Evolutionary conservation across 345 rosid genomes (phyloP), one percentile per base, ranked within the genome.

Genomic region (Citrus inodora): DNA sequence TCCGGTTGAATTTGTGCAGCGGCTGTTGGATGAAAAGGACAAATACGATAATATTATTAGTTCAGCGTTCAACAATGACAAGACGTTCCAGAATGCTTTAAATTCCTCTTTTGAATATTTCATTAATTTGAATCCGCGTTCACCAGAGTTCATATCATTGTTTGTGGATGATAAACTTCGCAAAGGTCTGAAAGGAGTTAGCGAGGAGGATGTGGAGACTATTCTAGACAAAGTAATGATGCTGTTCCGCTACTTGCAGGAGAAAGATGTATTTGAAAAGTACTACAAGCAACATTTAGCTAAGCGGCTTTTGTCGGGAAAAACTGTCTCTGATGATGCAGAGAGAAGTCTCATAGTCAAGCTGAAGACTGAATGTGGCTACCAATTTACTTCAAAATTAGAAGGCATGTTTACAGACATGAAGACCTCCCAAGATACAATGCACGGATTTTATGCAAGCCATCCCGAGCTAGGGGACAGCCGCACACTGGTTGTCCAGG

Each of bases 321-420:
- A 94, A 87, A 94, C 98, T 0, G 93, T 91, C 66, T 89, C 98
- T 7, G 99, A 94, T 86, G 99, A 96, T 73, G 98, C 98, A 9
- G 99, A 96, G 80, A 91, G 97, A 81, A 96, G 99, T 84, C 83
- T 96, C 85, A 91, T 96, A 25, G 97, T 94, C 79, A 96, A 96
- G 84, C 97, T 96, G 60, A 96, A 96, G 88, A 94, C 98, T 1
- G 98, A 96, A 83, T 96, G 99, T 79, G 99, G 99, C 3, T 94
- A 94, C 77, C 99, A 96, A 74, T 96, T 96, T 88, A 96, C 99
- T 80, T 94, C 96, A 7, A 96, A 96, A 83, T 82, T 96, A 46
- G 99, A 96, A 87, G 98, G 99, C 63, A 96, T 96, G 99, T 96
- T 96, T 77, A 94, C 99, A 0, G 99, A 96, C 86, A 96, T 96